phyloP scores from a whole-genome alignment of 345 rosid genomes.

The Clarkia xantiana region DNA sequence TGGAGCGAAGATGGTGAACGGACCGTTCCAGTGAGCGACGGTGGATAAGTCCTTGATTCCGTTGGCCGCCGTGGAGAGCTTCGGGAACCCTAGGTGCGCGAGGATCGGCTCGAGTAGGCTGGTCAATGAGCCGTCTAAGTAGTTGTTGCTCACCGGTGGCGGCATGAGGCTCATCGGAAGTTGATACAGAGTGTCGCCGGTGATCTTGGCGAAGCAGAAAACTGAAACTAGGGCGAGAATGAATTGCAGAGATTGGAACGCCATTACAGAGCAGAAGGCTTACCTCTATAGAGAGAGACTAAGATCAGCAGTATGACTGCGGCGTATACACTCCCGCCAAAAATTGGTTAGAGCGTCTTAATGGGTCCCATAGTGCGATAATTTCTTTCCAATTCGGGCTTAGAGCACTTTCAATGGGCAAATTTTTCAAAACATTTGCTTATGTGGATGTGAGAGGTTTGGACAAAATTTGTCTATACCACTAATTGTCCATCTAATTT shows the following conservation, averaged over 20 bases:
- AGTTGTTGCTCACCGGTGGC: neutral
- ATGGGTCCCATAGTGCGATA: too few species aligned
- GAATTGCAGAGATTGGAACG: slow-evolving; percentile 1
- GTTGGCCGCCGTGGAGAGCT: slow-evolving; percentile 35
- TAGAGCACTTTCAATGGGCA: too few species aligned
- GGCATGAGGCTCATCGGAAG: neutral
- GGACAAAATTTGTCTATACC: too few species aligned
- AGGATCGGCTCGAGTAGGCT: slow-evolving; percentile 31
- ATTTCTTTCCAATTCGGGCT: too few species aligned
- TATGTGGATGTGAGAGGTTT: too few species aligned
- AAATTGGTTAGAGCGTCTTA: too few species aligned
- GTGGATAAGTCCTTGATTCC: slow-evolving; percentile 24
- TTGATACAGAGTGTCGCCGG: neutral
- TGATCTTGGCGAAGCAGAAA: slow-evolving; percentile 4
- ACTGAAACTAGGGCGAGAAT: neutral
- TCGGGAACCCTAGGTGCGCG: slow-evolving; percentile 51
- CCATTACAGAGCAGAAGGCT: neutral
- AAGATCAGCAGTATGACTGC: neutral
- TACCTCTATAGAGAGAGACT: neutral
- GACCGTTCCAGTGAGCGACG: slow-evolving; percentile 30
- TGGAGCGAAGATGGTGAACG: slow-evolving; percentile 49
- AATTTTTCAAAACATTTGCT: too few species aligned
- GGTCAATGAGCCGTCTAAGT: slow-evolving; percentile 8
- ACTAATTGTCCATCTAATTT: too few species aligned
- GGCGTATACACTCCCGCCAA: slow-evolving; percentile 6